Evolutionary conservation across 169 alveolate species (phyloP).

Genomic region (Babesia bigemina): DNA sequence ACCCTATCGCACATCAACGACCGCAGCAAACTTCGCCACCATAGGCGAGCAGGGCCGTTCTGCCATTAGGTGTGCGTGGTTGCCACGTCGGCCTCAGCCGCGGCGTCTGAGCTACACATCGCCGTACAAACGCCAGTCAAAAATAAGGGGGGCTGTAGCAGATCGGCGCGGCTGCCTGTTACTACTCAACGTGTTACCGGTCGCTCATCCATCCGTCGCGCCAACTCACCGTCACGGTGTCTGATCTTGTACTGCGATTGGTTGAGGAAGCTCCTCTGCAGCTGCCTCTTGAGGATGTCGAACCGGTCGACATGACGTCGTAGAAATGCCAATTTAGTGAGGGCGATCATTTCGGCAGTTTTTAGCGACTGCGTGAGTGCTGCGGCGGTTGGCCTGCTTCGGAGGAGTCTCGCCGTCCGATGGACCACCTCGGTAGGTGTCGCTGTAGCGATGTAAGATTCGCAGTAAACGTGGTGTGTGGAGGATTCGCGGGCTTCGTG

Average conservation of each 20-base stretch:
- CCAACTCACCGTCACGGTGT: constrained; percentile 43
- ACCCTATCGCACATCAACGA: no score
- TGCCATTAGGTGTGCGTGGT: no score
- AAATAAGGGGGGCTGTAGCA: no score
- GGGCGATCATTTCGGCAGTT: constrained; percentile 19
- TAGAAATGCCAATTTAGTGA: constrained; percentile 14
- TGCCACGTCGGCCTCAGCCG: no score
- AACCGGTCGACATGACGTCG: constrained; percentile 22
- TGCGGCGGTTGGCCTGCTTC: background rate
- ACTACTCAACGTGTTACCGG: no score
- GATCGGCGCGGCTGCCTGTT: no score
- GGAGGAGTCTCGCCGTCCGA: constrained; percentile 1
- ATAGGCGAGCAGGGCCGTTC: no score
- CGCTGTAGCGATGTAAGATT: background rate
- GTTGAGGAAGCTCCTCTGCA: constrained; percentile 6
- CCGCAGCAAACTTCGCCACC: no score
- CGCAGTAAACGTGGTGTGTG: constrained; percentile 76
- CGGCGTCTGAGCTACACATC: no score
- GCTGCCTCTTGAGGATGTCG: constrained; percentile 7
- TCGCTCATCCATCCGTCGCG: no score
- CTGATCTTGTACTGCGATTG: constrained; percentile 21
- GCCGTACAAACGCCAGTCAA: no score
- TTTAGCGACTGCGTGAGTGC: background rate
- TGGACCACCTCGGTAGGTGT: constrained; percentile 69
- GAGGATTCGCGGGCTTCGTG: constrained; percentile 80